These are phyloP conservation scores for Boletus bicolor DNA, from an alignment of 768 basidiomycete species.

Conservation along the genomic window DNA sequence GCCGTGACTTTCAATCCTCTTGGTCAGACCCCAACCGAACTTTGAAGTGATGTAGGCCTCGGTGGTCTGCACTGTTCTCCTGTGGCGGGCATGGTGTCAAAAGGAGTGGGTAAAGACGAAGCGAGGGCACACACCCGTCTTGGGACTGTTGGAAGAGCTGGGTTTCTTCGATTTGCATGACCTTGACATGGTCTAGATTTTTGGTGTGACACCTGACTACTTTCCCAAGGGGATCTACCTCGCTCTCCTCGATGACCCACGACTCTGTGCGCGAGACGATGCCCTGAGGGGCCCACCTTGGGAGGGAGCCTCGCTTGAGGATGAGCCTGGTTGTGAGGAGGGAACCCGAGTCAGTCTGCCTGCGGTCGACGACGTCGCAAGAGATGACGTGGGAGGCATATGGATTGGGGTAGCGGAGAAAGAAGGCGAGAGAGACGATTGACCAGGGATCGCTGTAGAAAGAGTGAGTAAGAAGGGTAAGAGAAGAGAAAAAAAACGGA, in stretches of 20 bases:
- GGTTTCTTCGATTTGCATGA: slow-evolving; percentile 89
- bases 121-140: slow-evolving; percentile 56
- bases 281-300: slow-evolving; percentile 85
- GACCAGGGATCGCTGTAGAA: slow-evolving; percentile 81
- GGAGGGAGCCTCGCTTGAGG: slow-evolving; percentile 87
- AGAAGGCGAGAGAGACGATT: slow-evolving; percentile 90
- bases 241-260: slow-evolving; percentile 94
- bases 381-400: slow-evolving; percentile 91
- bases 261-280: slow-evolving; percentile 83
- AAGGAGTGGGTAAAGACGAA: background rate
- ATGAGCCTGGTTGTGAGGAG: slow-evolving; percentile 88
- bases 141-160: slow-evolving; percentile 65
- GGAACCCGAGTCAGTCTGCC: slow-evolving; percentile 66
- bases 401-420: slow-evolving; percentile 94
- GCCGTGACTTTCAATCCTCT: slow-evolving; percentile 83
- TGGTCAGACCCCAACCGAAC: slow-evolving; percentile 89
- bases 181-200: slow-evolving; percentile 92
- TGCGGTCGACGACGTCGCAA: slow-evolving; percentile 91
- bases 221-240: slow-evolving; percentile 82
- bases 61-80: slow-evolving; percentile 80
- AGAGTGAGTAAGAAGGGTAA: background rate
- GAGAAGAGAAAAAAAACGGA: accelerated
- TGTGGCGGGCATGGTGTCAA: slow-evolving; percentile 27
- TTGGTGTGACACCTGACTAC: slow-evolving; percentile 75
- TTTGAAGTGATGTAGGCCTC: slow-evolving; percentile 85